A percentile compares a stretch with the other conserved stretches of the same genome.
Conservation (phyloP, 495 filamentous ascomycete species). For the Bathelium albidoporum region DNA sequence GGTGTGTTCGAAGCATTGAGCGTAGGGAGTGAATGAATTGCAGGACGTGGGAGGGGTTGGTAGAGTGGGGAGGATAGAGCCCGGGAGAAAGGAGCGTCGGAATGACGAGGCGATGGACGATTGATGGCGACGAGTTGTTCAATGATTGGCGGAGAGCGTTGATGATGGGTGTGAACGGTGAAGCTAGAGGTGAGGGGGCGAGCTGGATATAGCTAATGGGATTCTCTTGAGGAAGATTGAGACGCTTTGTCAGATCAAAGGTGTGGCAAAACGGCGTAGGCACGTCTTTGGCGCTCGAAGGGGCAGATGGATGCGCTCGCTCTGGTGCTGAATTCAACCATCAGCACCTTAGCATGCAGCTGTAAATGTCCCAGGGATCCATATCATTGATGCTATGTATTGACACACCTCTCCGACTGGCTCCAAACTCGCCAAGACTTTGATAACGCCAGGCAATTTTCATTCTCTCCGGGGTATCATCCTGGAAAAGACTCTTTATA, state of each 20-base stretch:
- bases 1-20: constrained; percentile 57
- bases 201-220: constrained; percentile 50
- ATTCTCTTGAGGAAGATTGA: constrained; percentile 46
- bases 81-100: constrained; percentile 76
- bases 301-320: constrained; percentile 4
- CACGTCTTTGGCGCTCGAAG: neutral
- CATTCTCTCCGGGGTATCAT: constrained; percentile 56
- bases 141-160: constrained; percentile 49
- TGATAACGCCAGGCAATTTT: constrained; percentile 99
- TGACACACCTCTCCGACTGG: constrained; percentile 44
- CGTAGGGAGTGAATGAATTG: constrained; percentile 76
- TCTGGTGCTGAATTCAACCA: constrained; percentile 10
- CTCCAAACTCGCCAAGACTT: constrained; percentile 58
- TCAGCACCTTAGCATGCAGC: constrained; percentile 10
- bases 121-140: constrained; percentile 42
- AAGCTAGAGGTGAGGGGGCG: constrained; percentile 22
- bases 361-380: constrained; percentile 13
- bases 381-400: constrained; percentile 11
- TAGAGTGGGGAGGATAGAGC: constrained; percentile 58
- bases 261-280: constrained; percentile 62
- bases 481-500: constrained; percentile 9
- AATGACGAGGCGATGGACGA: constrained; percentile 72
- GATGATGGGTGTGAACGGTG: constrained; percentile 57
- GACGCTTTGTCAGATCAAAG: constrained; percentile 82
- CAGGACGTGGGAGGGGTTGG: constrained; percentile 59